Evolutionary conservation across 768 basidiomycete genomes (phyloP).

Genomic region (Boletus huronensis): DNA sequence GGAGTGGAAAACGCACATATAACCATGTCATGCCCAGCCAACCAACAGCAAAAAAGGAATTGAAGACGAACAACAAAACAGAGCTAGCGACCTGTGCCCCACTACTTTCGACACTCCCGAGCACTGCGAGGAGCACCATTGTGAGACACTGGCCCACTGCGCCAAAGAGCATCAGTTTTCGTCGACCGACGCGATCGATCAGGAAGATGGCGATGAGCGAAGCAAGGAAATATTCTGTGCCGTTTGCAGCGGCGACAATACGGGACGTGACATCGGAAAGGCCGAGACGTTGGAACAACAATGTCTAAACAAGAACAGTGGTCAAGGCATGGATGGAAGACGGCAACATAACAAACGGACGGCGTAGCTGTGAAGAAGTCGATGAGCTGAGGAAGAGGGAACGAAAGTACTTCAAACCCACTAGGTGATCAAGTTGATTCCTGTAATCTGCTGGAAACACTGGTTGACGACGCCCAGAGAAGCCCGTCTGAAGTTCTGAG

Average conservation of each 20-base stretch:
- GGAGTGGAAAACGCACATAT: conserved; percentile 40
- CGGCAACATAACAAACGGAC: conserved; percentile 13
- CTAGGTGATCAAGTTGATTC: conserved; percentile 66
- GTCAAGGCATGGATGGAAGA: background rate
- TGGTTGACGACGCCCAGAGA: conserved; percentile 54
- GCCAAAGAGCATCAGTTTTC: conserved; percentile 69
- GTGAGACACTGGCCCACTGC: conserved; percentile 56
- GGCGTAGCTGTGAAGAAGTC: conserved; percentile 27
- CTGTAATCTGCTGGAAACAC: conserved; percentile 68
- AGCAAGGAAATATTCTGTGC: conserved; percentile 69
- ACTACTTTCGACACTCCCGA: conserved; percentile 48
- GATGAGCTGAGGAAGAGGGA: conserved; percentile 17
- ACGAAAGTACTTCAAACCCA: conserved; percentile 32
- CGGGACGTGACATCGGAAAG: conserved; percentile 55
- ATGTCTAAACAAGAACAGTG: conserved; percentile 31
- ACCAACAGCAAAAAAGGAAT: conserved; percentile 65
- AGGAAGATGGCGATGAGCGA: conserved; percentile 69
- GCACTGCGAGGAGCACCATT: conserved; percentile 57
- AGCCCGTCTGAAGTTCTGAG: conserved; percentile 60
- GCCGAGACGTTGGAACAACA: conserved; percentile 57
- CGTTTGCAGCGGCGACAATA: conserved; percentile 63
- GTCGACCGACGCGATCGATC: conserved; percentile 70
- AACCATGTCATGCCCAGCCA: conserved; percentile 75
- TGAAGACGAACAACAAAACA: conserved; percentile 64
- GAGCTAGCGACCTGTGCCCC: conserved; percentile 50